phyloP scores from a whole-genome alignment of 805 yeast genomes.

The Wickerhamomyces canadensis region DNA sequence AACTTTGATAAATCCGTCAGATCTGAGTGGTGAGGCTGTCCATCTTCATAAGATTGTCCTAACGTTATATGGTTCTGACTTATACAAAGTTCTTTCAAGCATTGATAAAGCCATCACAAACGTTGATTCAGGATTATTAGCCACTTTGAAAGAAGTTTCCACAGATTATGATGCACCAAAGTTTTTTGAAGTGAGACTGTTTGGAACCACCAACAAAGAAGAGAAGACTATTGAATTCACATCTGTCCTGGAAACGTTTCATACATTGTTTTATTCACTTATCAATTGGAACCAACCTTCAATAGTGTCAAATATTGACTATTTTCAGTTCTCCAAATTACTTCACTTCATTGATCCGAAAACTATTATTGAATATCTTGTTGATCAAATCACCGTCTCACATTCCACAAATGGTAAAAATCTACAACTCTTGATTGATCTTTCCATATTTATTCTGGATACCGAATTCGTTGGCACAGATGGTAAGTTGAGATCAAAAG shows the following conservation, averaged over 20 bases:
- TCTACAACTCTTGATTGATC: constrained; percentile 13
- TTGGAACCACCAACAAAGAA: too few species aligned
- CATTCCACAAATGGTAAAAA: constrained; percentile 13
- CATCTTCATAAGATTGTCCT: constrained; percentile 38
- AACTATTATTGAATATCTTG: constrained; percentile 14
- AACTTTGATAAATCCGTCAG: constrained; percentile 35
- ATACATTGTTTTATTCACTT: constrained; percentile 14
- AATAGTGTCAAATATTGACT: constrained; percentile 14
- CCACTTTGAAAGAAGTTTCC: constrained; percentile 10
- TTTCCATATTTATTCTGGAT: constrained; percentile 15
- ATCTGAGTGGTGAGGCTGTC: constrained; percentile 40
- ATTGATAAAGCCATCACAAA: constrained; percentile 8
- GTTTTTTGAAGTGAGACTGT: constrained; percentile 2
- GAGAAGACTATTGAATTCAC: neutral
- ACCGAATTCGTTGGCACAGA: neutral
- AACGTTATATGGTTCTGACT: constrained; percentile 14
- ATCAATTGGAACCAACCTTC: constrained; percentile 22
- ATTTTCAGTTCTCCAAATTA: constrained; percentile 10
- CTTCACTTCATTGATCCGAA: constrained; percentile 15
- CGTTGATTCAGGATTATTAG: constrained; percentile 16
- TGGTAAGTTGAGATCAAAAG: neutral
- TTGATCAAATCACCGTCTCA: constrained; percentile 12
- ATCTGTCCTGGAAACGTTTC: constrained; percentile 14
- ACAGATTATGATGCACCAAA: constrained; percentile 1
- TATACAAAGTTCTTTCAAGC: constrained; percentile 11